Evolutionary conservation across 345 rosid species (phyloP).

Genomic region (Arabis hirsuta): DNA sequence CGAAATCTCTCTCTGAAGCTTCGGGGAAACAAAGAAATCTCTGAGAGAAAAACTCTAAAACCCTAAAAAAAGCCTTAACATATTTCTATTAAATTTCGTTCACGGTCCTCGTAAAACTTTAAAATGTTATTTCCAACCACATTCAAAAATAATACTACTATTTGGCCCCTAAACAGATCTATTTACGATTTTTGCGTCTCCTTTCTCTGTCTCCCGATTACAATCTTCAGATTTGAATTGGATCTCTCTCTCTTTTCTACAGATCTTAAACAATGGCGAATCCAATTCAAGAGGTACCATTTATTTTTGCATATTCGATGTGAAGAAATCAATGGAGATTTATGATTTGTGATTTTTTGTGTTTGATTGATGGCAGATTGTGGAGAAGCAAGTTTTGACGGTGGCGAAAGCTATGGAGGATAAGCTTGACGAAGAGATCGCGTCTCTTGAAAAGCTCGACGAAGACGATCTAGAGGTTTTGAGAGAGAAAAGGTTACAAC

Average conservation of each 20-base stretch:
- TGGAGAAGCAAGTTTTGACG: slow-evolving; percentile 85
- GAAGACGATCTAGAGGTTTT: slow-evolving; percentile 78
- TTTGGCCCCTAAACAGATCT: neutral
- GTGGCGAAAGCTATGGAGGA: slow-evolving; percentile 96
- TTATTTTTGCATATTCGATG: neutral
- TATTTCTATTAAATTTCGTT: neutral
- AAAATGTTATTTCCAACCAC: neutral
- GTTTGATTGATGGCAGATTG: slow-evolving; percentile 51
- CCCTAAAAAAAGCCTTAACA: slow-evolving; percentile 12
- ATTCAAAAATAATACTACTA: neutral
- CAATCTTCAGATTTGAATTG: neutral
- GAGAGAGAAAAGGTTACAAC: slow-evolving; percentile 79
- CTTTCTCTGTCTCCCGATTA: neutral
- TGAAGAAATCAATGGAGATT: too few species aligned
- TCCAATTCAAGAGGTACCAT: neutral
- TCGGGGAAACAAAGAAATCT: neutral
- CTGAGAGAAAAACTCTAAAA: slow-evolving; percentile 11
- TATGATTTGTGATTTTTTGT: neutral
- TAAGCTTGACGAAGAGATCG: slow-evolving; percentile 87
- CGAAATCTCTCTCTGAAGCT: slow-evolving; percentile 17
- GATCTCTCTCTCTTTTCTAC: neutral
- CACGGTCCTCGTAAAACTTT: neutral
- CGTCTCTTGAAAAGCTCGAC: slow-evolving; percentile 82
- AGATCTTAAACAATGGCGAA: slow-evolving; percentile 9
- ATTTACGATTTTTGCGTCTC: neutral